Percentiles rank a stretch among this genome's conserved stretches.
Evolutionary conservation across 345 rosid genomes (phyloP).

Genomic region (Eucalyptus marginata): DNA sequence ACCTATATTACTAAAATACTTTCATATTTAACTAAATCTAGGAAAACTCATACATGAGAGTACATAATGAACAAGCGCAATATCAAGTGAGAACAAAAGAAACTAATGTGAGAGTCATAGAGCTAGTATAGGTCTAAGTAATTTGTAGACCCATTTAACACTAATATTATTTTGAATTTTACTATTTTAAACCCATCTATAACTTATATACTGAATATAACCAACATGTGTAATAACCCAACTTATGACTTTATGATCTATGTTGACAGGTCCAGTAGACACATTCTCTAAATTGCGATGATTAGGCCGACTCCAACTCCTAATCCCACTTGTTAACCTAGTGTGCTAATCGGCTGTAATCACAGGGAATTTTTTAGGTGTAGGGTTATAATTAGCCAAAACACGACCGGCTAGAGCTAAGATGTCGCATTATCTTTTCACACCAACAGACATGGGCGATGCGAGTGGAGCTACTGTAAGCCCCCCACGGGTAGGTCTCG

Average conservation of each 20-base stretch:
- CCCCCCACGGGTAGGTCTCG: not conserved
- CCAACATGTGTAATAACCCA: too few species aligned
- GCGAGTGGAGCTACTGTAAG: not conserved
- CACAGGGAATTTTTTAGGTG: not conserved
- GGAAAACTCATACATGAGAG: too few species aligned
- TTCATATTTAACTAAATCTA: too few species aligned
- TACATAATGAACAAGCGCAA: too few species aligned
- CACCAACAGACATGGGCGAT: not conserved
- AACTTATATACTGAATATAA: too few species aligned
- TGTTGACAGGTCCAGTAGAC: not conserved
- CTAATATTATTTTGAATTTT: too few species aligned
- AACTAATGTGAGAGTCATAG: rapidly evolving
- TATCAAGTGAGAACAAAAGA: too few species aligned
- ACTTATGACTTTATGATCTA: not conserved
- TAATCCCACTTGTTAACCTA: not conserved
- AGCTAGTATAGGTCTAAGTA: too few species aligned
- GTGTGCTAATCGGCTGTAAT: not conserved
- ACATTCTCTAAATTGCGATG: not conserved
- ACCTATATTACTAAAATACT: rapidly evolving
- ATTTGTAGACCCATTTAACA: too few species aligned
- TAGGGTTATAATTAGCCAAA: not conserved
- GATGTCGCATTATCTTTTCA: not conserved
- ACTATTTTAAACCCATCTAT: too few species aligned
- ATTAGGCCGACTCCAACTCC: not conserved
- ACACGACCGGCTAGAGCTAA: not conserved